These are phyloP conservation scores for Rhododendron williamsianum DNA, from an alignment of 148 eudicot species.

Conservation along the genomic window DNA sequence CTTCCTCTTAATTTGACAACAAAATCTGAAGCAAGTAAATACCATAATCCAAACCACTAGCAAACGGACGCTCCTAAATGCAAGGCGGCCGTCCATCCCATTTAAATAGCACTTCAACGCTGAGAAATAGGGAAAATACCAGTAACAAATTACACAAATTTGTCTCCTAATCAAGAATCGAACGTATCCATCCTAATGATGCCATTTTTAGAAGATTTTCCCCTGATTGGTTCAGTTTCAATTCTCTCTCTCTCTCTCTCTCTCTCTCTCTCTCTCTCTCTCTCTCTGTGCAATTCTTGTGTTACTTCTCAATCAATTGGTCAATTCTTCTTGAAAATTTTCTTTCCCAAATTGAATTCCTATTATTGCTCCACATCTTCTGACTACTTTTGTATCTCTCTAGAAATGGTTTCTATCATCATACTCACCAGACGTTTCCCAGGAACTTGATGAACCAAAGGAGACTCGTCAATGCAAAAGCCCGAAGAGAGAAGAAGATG, in stretches of 20 bases:
- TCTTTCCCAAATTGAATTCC: background rate
- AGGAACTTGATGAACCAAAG: conserved; percentile 6
- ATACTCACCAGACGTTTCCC: background rate
- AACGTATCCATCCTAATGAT: background rate
- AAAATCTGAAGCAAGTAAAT: background rate
- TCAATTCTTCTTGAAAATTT: background rate
- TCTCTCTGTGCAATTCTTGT: background rate
- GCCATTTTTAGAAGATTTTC: background rate
- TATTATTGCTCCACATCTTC: background rate
- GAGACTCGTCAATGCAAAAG: background rate
- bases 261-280: conserved; percentile 2
- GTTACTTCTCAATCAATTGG: background rate
- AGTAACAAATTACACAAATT: background rate
- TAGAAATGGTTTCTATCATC: background rate
- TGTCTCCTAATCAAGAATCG: background rate
- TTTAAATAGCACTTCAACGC: background rate
- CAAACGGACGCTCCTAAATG: background rate
- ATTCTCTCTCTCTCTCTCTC: background rate
- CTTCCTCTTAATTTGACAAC: background rate
- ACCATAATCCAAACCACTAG: background rate
- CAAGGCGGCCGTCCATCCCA: background rate
- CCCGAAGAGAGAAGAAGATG: conserved; percentile 12
- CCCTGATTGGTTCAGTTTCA: conserved; percentile 1
- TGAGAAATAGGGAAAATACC: background rate
- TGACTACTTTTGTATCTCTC: background rate